A percentile compares a stretch with the other conserved stretches of the same genome.
These are phyloP conservation scores for Crepidotus variabilis DNA, from an alignment of 768 basidiomycete genomes.

Conservation along the genomic window DNA sequence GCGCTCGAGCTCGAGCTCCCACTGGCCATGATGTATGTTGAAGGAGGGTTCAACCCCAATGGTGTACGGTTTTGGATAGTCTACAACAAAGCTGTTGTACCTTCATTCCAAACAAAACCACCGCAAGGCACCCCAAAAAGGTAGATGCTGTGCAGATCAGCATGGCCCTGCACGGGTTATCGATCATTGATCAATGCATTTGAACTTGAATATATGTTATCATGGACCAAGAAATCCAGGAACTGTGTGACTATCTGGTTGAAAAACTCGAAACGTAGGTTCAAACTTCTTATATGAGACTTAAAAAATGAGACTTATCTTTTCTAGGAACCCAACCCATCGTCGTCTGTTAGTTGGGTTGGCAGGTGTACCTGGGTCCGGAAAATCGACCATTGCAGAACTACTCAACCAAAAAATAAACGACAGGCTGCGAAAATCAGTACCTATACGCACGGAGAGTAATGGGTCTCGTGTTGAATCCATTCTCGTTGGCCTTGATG, in stretches of 20 bases:
- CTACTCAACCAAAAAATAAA: slow-evolving; percentile 56
- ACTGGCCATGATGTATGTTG: not conserved
- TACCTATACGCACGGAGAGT: not conserved
- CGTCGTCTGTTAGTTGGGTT: slow-evolving; percentile 68
- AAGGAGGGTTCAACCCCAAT: not conserved
- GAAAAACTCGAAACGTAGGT: slow-evolving; percentile 33
- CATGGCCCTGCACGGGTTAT: not conserved
- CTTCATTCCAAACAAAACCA: not conserved
- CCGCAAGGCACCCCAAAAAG: not conserved
- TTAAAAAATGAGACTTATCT: slow-evolving; percentile 4
- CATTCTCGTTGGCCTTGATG: slow-evolving; percentile 78
- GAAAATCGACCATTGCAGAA: slow-evolving; percentile 76
- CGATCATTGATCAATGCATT: too few relatives aligned
- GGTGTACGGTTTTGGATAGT: not conserved
- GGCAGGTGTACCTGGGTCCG: slow-evolving; percentile 79
- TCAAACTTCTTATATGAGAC: not conserved
- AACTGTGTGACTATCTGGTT: slow-evolving; percentile 20
- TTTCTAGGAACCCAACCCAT: slow-evolving; percentile 27
- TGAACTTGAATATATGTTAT: too few relatives aligned
- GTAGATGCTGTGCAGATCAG: not conserved
- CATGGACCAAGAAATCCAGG: slow-evolving; percentile 22
- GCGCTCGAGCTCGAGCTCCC: slow-evolving; percentile 12
- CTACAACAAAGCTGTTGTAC: not conserved
- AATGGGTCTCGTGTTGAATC: slow-evolving; percentile 29
- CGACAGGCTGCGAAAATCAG: slow-evolving; percentile 22